Base-by-base conservation (phyloP, 2,329 filamentous ascomycete species). In the Cryoendolithus antarcticus region DNA sequence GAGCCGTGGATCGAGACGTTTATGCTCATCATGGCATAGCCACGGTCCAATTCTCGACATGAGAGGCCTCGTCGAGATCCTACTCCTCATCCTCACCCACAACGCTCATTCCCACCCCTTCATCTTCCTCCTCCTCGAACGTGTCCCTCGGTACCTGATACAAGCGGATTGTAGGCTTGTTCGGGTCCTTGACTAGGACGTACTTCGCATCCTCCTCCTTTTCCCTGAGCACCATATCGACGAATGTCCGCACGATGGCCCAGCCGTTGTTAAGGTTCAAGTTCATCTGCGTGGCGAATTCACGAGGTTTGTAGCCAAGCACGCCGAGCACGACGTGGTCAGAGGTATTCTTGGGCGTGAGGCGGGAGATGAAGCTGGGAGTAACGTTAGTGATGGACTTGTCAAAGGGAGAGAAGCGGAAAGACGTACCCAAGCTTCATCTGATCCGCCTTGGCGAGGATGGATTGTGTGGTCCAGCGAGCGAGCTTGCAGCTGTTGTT, bases 401-500 rank as follows among this genome's bases (percentile, higher is more conserved):
- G n/a, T 6, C 2, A 4, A 1, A 27, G 11, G 24, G 39, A 31
- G 5, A n/a, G 12, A 47, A 45, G 32, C 9, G n/a, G 15, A 8
- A 32, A 21, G 9, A 71, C 79, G 49, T 71, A 88, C 82, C 86
- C 91, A 62, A 98, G 79, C 73, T 96, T 98, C 86, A 98, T 95
- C 50, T 86, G 73, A 61, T 98, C 91, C 11, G 91, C 86, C 68
- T 88, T 88, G 61, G 89, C 88, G 42, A 98, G 77, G 58, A 98
- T 95, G 59, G 82, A 85, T 72, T 98, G 91, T 32, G 89, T 86
- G 27, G 91, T 94, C 91, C 91, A 98, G 62, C 91, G 75, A 42
- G 91, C 91, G 47, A 98, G 80, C 73, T 98, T 98, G 82, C 86
- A 93, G 59, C 80, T 86, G 76, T 98, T 98, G 77, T 98, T 98